Evolutionary conservation across 208 protist species (phyloP), one percentile per base, ranked within the genome.

Genomic region (Trypanosoma lewisi): DNA sequence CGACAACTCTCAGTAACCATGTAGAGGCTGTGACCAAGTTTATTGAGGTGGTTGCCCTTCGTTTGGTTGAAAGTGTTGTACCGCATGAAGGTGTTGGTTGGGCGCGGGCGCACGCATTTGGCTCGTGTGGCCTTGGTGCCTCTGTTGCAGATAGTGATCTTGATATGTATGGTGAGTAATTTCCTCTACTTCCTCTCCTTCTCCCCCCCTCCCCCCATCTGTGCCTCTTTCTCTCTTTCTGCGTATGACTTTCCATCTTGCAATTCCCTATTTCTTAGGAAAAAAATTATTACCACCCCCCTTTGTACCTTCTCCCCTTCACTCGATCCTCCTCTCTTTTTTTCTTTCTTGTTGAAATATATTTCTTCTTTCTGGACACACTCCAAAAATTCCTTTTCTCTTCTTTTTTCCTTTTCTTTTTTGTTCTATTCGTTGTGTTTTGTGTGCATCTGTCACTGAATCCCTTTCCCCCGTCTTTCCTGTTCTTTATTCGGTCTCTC

Each of bases 101-200:
- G 87, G 80, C 67, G 45, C 53, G 58, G 17, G 72, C 66, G 1
- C 59, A 70, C 37, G 65, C 77, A 4, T 96, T 93, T 74, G 90
- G 90, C 21, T 96, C 90, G 2, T 77, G 70, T 54, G 87, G 76
- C 16, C 77, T 96, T 4, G 73, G 68, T n/a, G 90, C 90, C 27
- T 77, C 83, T 25, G 83, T 91, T 59, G 68, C 65, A 45, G 80
- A 82, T 68, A 96, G 90, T 75, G 90, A 96, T 70, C 82, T 92
- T 62, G 90, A 96, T 96, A 91, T 93, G 90, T 96, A 96, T 94
- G 87, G 73, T 92, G 86, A 91, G 80, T 74, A 1, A 30, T 30
- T 55, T 62, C 33, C 48, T 55, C n/a, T n/a, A n/a, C n/a, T n/a
- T n/a, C n/a, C 12, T 37, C 41, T 42, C 51, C 44, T n/a, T 50